phyloP scores from a whole-genome alignment of 2,329 filamentous ascomycete genomes.

The Ampelomyces quisqualis region DNA sequence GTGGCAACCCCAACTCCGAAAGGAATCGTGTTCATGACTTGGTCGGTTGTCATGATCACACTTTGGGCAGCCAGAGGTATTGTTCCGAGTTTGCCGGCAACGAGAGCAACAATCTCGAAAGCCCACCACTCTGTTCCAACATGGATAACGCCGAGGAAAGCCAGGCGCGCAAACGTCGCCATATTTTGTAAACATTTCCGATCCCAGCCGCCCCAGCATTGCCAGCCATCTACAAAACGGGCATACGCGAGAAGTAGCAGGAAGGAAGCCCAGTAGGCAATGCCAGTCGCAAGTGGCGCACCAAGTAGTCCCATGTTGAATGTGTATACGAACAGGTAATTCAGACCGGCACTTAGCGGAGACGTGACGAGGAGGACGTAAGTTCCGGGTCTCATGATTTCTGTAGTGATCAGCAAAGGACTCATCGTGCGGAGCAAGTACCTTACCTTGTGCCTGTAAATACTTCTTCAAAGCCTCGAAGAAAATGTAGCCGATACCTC shows the following conservation, averaged over 20 bases:
- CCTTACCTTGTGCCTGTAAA: slow-evolving; percentile 57
- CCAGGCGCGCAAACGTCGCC: slow-evolving; percentile 70
- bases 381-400: slow-evolving; percentile 65
- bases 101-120: slow-evolving; percentile 85
- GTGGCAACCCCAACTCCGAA: slow-evolving; percentile 84
- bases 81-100: slow-evolving; percentile 76
- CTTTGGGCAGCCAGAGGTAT: slow-evolving; percentile 77
- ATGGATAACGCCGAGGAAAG: slow-evolving; percentile 74
- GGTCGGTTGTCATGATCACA: slow-evolving; percentile 87
- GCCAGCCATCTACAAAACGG: slow-evolving; percentile 66
- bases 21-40: slow-evolving; percentile 80
- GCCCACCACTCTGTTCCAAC: slow-evolving; percentile 95
- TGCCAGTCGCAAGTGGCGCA: slow-evolving; percentile 77
- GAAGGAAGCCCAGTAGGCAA: slow-evolving; percentile 86
- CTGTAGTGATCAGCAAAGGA: slow-evolving; percentile 36
- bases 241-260: slow-evolving; percentile 72
- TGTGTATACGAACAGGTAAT: slow-evolving; percentile 71
- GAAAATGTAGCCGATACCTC: slow-evolving; percentile 82
- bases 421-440: accelerated
- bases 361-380: slow-evolving; percentile 63
- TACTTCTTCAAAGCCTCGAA: slow-evolving; percentile 74
- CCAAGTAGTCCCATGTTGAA: slow-evolving; percentile 72
- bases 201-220: slow-evolving; percentile 78
- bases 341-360: slow-evolving; percentile 59
- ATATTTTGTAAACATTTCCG: slow-evolving; percentile 66